A percentile compares a stretch with the other conserved stretches of the same genome.
Conservation (phyloP, 805 yeast species). For the Candida ficus region DNA sequence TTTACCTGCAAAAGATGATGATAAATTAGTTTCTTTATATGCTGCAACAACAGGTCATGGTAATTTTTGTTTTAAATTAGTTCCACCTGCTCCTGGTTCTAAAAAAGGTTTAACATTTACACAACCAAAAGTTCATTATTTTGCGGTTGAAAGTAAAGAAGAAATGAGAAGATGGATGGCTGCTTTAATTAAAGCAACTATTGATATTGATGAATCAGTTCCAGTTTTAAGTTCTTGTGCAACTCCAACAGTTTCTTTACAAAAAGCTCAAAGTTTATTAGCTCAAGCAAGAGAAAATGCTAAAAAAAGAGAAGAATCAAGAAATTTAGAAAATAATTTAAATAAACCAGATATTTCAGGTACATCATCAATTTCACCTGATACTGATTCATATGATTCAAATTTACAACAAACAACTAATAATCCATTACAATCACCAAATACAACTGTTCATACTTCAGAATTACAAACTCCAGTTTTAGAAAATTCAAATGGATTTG, state of each 20-base stretch:
- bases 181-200: slow-evolving; percentile 91
- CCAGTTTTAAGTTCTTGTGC: slow-evolving; percentile 91
- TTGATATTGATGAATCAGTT: slow-evolving; percentile 87
- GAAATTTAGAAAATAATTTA: slow-evolving; percentile 25
- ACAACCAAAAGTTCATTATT: slow-evolving; percentile 91
- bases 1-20: slow-evolving; percentile 77
- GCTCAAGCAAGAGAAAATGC: slow-evolving; percentile 79
- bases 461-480: slow-evolving; percentile 26
- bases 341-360: slow-evolving; percentile 23
- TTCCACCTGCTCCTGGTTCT: slow-evolving; percentile 98
- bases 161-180: slow-evolving; percentile 96
- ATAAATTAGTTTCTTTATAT: slow-evolving; percentile 76
- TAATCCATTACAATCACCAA: slow-evolving; percentile 24
- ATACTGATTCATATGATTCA: slow-evolving; percentile 24
- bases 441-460: slow-evolving; percentile 36
- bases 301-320: slow-evolving; percentile 42
- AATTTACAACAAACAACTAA: slow-evolving; percentile 10
- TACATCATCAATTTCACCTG: slow-evolving; percentile 28
- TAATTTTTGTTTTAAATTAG: slow-evolving; percentile 83
- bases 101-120: slow-evolving; percentile 94
- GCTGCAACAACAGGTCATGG: slow-evolving; percentile 95
- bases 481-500: slow-evolving; percentile 40
- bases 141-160: slow-evolving; percentile 87
- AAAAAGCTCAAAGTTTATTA: slow-evolving; percentile 80
- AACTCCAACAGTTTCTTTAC: slow-evolving; percentile 90